Percentiles rank a stretch among this genome's conserved stretches.
phyloP scores from a whole-genome alignment of 768 basidiomycete species.

The Cystobasidium tubakii region DNA sequence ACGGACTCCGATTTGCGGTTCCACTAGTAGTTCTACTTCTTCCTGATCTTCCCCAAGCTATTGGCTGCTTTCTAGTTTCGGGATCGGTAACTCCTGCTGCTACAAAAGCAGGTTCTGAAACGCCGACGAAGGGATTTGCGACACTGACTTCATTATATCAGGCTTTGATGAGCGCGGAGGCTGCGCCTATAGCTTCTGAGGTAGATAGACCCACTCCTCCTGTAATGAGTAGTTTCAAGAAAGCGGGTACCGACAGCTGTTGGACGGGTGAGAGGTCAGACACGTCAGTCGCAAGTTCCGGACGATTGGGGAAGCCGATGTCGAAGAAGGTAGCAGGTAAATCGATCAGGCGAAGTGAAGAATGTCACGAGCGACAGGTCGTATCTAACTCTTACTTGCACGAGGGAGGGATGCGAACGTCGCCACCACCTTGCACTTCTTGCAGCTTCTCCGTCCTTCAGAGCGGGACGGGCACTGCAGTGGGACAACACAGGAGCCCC shows the following conservation, averaged over 20 bases:
- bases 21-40: not conserved
- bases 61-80: conserved; percentile 5
- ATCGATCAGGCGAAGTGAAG: too few species aligned
- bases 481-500: too few species aligned
- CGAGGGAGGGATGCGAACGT: too few species aligned
- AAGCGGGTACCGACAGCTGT: conserved; percentile 12
- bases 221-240: conserved; percentile 29
- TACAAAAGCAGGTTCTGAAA: conserved; percentile 12
- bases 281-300: too few species aligned
- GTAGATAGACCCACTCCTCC: conserved; percentile 29
- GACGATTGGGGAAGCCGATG: too few species aligned
- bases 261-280: not conserved
- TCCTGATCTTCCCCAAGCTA: conserved; percentile 22
- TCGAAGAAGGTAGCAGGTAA: too few species aligned
- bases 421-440: too few species aligned
- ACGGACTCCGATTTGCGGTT: not conserved
- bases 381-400: too few species aligned
- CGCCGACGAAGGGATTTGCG: conserved; percentile 9
- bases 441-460: too few species aligned
- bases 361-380: too few species aligned
- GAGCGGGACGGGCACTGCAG: too few species aligned
- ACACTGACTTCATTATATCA: not conserved
- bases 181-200: conserved; percentile 3
- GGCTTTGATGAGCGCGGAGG: conserved; percentile 17
- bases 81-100: conserved; percentile 26